A percentile compares a stretch with the other conserved stretches of the same genome.
phyloP scores from a whole-genome alignment of 768 basidiomycete genomes.

The Lactarius akahatsu region DNA sequence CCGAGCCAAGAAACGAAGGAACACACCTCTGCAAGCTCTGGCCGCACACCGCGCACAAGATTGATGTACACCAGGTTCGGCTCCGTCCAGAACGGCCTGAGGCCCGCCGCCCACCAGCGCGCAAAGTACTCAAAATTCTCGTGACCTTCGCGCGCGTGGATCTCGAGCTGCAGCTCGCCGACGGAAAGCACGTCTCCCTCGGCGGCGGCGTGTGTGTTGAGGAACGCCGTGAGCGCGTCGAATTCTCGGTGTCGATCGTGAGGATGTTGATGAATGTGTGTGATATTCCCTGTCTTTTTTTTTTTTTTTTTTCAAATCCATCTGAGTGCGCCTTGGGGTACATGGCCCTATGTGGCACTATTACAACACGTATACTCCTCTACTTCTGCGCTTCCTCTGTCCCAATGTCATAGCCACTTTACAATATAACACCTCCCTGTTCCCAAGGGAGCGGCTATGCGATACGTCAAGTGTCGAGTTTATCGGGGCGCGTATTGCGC shows the following conservation, averaged over 20 bases:
- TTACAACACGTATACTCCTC: too few species aligned
- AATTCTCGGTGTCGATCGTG: slow-evolving; percentile 77
- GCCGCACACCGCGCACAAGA: slow-evolving; percentile 39
- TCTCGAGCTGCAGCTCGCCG: slow-evolving; percentile 71
- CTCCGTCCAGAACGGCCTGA: slow-evolving; percentile 72
- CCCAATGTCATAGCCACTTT: too few species aligned
- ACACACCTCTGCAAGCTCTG: slow-evolving; percentile 45
- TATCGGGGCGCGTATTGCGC: too few species aligned
- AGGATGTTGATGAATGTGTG: slow-evolving; percentile 69
- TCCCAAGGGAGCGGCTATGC: too few species aligned
- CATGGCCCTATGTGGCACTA: too few species aligned
- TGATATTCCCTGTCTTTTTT: neutral
- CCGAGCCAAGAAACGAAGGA: neutral
- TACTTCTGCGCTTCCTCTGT: too few species aligned
- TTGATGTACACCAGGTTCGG: slow-evolving; percentile 49
- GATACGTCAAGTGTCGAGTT: too few species aligned
- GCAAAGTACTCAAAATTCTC: slow-evolving; percentile 51
- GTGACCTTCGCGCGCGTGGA: slow-evolving; percentile 45
- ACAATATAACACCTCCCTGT: too few species aligned
- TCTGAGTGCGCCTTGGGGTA: too few species aligned
- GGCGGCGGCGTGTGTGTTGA: slow-evolving; percentile 38
- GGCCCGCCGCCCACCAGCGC: slow-evolving; percentile 62
- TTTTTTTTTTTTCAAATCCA: too few species aligned
- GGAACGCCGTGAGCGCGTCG: slow-evolving; percentile 50
- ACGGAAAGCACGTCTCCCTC: slow-evolving; percentile 46